phyloP scores from a whole-genome alignment of 306 rosid species.

The Acacia confusa region DNA sequence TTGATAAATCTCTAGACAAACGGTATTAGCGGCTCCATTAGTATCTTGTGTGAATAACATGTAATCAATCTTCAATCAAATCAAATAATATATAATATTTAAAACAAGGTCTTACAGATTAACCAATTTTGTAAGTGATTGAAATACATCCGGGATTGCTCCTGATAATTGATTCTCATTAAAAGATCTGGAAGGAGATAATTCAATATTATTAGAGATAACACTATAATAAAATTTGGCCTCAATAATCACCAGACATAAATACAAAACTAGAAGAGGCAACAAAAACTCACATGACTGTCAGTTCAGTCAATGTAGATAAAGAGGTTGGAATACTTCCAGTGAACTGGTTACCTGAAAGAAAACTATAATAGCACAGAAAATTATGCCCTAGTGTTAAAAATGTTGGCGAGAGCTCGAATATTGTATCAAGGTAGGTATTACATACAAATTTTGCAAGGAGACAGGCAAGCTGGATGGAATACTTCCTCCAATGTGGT shows the following conservation, averaged over 20 bases:
- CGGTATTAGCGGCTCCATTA: slow-evolving; percentile 27
- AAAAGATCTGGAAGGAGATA: slow-evolving; percentile 82
- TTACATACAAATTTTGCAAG: slow-evolving; percentile 72
- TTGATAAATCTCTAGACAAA: slow-evolving; percentile 80
- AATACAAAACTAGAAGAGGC: slow-evolving; percentile 24
- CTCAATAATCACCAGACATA: slow-evolving; percentile 3
- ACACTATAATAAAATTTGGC: slow-evolving; percentile 3
- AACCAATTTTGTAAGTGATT: slow-evolving; percentile 61
- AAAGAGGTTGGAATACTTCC: slow-evolving; percentile 85
- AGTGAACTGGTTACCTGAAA: slow-evolving; percentile 77
- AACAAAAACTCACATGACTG: slow-evolving; percentile 70
- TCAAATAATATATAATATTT: slow-evolving; percentile 12
- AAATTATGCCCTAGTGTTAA: slow-evolving; percentile 44
- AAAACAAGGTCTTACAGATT: slow-evolving; percentile 71
- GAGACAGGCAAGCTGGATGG: slow-evolving; percentile 82
- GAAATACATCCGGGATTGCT: slow-evolving; percentile 84
- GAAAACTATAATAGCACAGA: slow-evolving; percentile 74
- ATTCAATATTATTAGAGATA: slow-evolving; percentile 28
- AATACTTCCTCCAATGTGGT: slow-evolving; percentile 87
- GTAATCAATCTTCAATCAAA: slow-evolving; percentile 25
- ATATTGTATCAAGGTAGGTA: slow-evolving; percentile 24
- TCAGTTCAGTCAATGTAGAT: slow-evolving; percentile 61
- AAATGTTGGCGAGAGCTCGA: slow-evolving; percentile 9
- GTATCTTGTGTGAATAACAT: slow-evolving; percentile 20
- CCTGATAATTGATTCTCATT: slow-evolving; percentile 72